Conservation (phyloP, 2,329 filamentous ascomycete genomes). For the Ascosphaera pollenicola region DNA sequence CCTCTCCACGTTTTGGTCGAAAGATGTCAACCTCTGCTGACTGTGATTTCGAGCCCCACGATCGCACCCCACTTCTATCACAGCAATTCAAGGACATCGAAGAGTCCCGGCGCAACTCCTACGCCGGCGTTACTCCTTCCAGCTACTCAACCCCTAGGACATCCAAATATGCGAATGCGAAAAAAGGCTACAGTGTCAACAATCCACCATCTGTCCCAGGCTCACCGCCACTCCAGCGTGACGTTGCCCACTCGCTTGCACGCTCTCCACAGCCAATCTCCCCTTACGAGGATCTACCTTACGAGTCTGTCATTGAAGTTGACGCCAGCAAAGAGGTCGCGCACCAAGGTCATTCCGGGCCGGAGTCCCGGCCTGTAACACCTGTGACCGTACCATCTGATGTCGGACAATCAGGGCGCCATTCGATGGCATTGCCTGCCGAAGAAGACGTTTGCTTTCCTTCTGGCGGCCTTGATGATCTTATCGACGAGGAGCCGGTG, state of each 20-base stretch:
- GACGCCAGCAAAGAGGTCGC: conserved; percentile 11
- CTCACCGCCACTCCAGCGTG: no score
- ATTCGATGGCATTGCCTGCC: conserved; percentile 39
- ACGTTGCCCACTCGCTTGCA: no score
- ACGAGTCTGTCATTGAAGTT: conserved; percentile 24
- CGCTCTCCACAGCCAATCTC: conserved; percentile 10
- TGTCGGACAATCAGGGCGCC: conserved; percentile 23
- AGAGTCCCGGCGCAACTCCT: no score
- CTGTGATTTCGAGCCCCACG: no score
- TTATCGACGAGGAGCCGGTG: conserved; percentile 52
- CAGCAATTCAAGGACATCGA: no score
- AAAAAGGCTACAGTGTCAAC: conserved; percentile 35
- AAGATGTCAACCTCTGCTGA: no score
- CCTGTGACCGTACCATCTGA: conserved; percentile 5
- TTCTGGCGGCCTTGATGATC: conserved; percentile 52
- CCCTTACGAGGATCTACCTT: conserved; percentile 13
- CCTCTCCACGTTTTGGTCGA: no score
- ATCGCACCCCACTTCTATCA: no score
- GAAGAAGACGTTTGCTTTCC: conserved; percentile 90
- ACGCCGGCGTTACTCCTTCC: no score
- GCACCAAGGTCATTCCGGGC: conserved; percentile 13
- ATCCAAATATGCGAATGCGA: no score
- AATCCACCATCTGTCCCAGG: conserved; percentile 41
- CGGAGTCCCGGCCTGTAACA: conserved; percentile 17
- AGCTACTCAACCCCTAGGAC: no score